Percentiles rank a stretch among this genome's conserved stretches.
phyloP scores from a whole-genome alignment of 805 yeast species.

The Myxozyma sirexii region DNA sequence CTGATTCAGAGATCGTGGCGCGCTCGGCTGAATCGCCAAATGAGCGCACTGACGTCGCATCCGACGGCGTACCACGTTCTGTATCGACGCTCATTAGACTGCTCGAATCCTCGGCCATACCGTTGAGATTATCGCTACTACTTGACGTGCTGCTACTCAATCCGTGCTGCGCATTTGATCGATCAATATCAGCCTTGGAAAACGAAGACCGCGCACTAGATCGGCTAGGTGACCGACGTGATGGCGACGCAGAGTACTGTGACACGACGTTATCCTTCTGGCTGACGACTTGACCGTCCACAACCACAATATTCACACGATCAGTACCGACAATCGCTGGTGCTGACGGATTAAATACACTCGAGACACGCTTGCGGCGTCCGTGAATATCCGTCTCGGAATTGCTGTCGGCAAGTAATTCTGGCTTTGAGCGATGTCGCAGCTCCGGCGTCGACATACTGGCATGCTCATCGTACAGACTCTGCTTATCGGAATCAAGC shows the following conservation, averaged over 20 bases:
- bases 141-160: background rate
- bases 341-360: constrained; percentile 22
- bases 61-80: constrained; percentile 8
- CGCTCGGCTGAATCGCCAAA: constrained; percentile 7
- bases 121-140: constrained; percentile 3
- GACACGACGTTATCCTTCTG: constrained; percentile 12
- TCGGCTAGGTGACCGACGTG: constrained; percentile 24
- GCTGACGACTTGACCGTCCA: constrained; percentile 27
- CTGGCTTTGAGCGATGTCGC: constrained; percentile 1
- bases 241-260: constrained; percentile 21
- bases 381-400: background rate
- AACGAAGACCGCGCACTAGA: constrained; percentile 26
- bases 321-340: constrained; percentile 32
- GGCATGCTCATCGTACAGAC: constrained; percentile 20
- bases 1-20: constrained; percentile 29
- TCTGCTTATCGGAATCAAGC: constrained; percentile 24
- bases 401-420: background rate
- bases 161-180: background rate
- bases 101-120: constrained; percentile 5
- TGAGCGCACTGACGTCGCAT: constrained; percentile 1
- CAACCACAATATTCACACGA: constrained; percentile 29
- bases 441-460: constrained; percentile 16
- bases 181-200: constrained; percentile 1
- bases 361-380: constrained; percentile 23
- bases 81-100: constrained; percentile 18